Evolutionary conservation across 2,329 filamentous ascomycete species (phyloP).

Genomic region (Verticillium nonalfalfae): DNA sequence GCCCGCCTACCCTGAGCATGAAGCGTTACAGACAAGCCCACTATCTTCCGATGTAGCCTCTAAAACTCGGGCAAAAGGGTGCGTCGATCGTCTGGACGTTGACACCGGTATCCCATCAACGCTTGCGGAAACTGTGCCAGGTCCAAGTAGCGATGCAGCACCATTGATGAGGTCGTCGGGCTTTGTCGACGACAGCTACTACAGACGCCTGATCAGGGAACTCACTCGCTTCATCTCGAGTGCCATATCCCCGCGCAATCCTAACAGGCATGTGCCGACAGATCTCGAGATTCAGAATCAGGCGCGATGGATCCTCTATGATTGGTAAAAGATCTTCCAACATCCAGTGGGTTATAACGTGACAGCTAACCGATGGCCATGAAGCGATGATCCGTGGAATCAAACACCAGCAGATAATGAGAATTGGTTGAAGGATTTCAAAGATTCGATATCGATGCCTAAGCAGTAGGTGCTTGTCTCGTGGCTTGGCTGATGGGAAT

Average conservation of each 20-base stretch:
- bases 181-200: slow-evolving; percentile 57
- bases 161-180: background rate
- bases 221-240: slow-evolving; percentile 45
- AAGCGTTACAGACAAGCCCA: background rate
- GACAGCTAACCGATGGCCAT: slow-evolving; percentile 10
- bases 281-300: slow-evolving; percentile 60
- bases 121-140: background rate
- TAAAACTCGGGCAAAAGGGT: background rate
- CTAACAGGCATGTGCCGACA: slow-evolving; percentile 49
- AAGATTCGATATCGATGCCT: background rate
- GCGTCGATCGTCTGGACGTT: background rate
- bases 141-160: background rate
- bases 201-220: slow-evolving; percentile 46
- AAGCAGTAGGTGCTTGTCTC: no score
- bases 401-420: slow-evolving; percentile 8
- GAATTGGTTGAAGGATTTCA: slow-evolving; percentile 7
- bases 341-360: background rate
- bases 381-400: slow-evolving; percentile 23
- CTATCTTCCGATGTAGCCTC: background rate
- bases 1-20: background rate
- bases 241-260: slow-evolving; percentile 53
- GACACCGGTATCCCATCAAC: background rate
- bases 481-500: no score
- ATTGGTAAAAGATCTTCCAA: slow-evolving; percentile 39
- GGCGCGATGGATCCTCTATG: slow-evolving; percentile 56